These are phyloP conservation scores for Wickerhamomyces alni DNA, from an alignment of 805 yeast species.

Conservation along the genomic window DNA sequence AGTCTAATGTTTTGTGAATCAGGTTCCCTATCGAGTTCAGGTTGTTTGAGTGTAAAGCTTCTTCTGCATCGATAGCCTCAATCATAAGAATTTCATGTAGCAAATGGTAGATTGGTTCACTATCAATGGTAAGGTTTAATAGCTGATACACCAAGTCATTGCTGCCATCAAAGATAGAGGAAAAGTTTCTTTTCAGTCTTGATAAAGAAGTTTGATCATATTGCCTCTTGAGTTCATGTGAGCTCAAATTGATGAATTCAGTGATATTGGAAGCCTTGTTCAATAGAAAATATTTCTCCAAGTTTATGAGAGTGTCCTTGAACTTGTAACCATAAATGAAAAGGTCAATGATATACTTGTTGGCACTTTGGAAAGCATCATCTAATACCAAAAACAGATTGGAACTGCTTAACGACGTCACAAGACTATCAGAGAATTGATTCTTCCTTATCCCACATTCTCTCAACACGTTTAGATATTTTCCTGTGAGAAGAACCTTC, in stretches of 20 bases:
- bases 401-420: slow-evolving; percentile 30
- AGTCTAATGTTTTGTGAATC: slow-evolving; percentile 34
- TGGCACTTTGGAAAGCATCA: slow-evolving; percentile 63
- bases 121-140: slow-evolving; percentile 34
- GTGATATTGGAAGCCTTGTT: slow-evolving; percentile 45
- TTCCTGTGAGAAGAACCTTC: slow-evolving; percentile 77
- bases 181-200: slow-evolving; percentile 28
- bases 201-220: slow-evolving; percentile 25
- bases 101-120: slow-evolving; percentile 32
- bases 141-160: slow-evolving; percentile 22
- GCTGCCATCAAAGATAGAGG: slow-evolving; percentile 5
- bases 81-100: slow-evolving; percentile 47
- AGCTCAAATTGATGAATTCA: slow-evolving; percentile 44
- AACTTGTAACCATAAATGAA: slow-evolving; percentile 58
- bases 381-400: slow-evolving; percentile 51
- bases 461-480: slow-evolving; percentile 66
- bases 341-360: slow-evolving; percentile 49
- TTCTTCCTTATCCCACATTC: slow-evolving; percentile 43
- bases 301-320: slow-evolving; percentile 34
- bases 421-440: slow-evolving; percentile 16
- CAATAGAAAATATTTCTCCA: slow-evolving; percentile 56
- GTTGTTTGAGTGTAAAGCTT: slow-evolving; percentile 39
- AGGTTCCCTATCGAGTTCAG: slow-evolving; percentile 38
- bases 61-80: slow-evolving; percentile 48
- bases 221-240: slow-evolving; percentile 44